Conservation (phyloP, 2,329 filamentous ascomycete species). For the Fusarium sublunatum region DNA sequence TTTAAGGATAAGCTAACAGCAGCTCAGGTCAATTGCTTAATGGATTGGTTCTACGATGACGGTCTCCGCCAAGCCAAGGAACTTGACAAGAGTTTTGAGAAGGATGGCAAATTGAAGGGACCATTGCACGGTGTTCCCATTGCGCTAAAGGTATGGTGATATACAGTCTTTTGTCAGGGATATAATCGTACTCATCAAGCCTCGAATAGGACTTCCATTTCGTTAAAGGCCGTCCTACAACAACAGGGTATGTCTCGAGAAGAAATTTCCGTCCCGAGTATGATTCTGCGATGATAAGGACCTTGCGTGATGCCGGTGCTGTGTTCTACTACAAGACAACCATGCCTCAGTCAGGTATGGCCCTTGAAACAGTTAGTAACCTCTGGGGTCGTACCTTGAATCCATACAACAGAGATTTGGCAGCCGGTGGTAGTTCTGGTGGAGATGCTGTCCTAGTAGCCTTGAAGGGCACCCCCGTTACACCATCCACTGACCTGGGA, state of each 20-base stretch:
- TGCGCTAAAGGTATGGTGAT: constrained; percentile 43
- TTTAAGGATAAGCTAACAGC: not conserved
- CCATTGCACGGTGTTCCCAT: constrained; percentile 72
- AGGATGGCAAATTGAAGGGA: constrained; percentile 8
- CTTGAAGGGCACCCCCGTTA: constrained; percentile 49
- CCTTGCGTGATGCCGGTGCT: constrained; percentile 70
- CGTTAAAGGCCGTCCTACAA: constrained; percentile 62
- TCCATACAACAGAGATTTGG: constrained; percentile 66
- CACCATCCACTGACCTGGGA: constrained; percentile 50
- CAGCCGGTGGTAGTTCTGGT: constrained; percentile 70
- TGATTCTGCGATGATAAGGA: constrained; percentile 66
- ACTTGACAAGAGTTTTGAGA: constrained; percentile 9
- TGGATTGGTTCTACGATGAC: constrained; percentile 27
- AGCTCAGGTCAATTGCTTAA: constrained; percentile 22
- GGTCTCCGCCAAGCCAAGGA: constrained; percentile 11
- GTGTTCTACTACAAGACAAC: constrained; percentile 76
- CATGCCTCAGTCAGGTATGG: constrained; percentile 65
- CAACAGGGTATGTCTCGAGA: constrained; percentile 66
- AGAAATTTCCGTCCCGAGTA: constrained; percentile 59
- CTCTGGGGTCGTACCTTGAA: constrained; percentile 70
- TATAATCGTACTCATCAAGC: not conserved
- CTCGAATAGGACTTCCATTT: constrained; percentile 47
- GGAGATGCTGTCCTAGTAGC: constrained; percentile 57
- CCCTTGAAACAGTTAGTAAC: constrained; percentile 69
- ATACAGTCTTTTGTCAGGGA: not conserved